Evolutionary conservation across 495 filamentous ascomycete genomes (phyloP), one percentile per base, ranked within the genome.

Genomic region (Penicillium paxilli): DNA sequence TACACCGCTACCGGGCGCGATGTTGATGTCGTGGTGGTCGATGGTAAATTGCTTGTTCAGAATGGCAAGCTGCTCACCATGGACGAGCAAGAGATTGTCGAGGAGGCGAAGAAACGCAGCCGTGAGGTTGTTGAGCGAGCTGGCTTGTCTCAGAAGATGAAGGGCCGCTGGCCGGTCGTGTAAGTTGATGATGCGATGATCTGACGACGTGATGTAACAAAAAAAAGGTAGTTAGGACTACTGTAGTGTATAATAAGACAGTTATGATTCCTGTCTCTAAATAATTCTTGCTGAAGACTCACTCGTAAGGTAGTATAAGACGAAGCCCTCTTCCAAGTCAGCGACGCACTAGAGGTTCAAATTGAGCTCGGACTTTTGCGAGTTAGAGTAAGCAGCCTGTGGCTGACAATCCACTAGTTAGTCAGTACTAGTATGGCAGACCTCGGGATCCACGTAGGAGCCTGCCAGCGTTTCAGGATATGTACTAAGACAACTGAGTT

Each of bases 1-100:
- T 78, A 81, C 62, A 69, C 70, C 20, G 74, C 68, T 6, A 78
- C 77, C 2, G 78, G 76, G 8, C 58, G 73, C 7, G 77, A 81
- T 66, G 77, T 81, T 7, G 70, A 75, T 50, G 49, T 76, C 8
- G 74, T 78, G 1, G 72, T 81, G 26, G 73, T 80, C 5, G 71
- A 81, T 59, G 77, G 76, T 5, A 65, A 71, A 54, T 51, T 72
- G 20, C 55, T 80, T 23, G 76, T 81, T 4, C 50, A 64, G 45
- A 55, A 65, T 35, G 76, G 77, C 6, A 52, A 55, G 37, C 42
- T 72, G 21, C 17, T 68, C 49, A 71, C 62, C 14, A 73, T 68
- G 65, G 49, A 69, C 30, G 71, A 74, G 52, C 17, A 41, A 17
- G 66, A 73, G 42, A 66, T 73, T 51, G 63, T 74, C 1, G 28